Base-by-base conservation (phyloP, 2,329 filamentous ascomycete species). In the Raffaelea albimanens region DNA sequence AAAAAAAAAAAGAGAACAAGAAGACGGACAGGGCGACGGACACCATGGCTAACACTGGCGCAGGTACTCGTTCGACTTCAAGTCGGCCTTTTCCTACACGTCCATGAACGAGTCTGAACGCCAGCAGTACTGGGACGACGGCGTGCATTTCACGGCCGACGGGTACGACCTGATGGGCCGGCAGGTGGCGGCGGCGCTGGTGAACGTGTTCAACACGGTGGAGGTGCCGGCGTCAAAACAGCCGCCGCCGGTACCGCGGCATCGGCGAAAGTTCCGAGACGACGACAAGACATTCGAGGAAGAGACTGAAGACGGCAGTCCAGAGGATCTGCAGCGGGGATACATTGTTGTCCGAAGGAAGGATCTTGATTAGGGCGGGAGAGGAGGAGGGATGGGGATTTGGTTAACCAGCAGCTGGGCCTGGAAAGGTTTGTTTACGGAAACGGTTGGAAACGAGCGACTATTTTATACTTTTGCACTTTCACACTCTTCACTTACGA, bases 151-250 rank as follows among this genome's bases (percentile, higher is more conserved):
- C 10, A 75, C 72, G 0, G 60, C 66, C 0, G 68, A 65, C 7
- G 81, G 81, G 8, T 84, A 85, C 64, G 71, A 82, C 57, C 64
- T 76, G 55, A 77, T 85, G 67, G 81, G 80, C 2, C 66, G 70
- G 36, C 67, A 73, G 48, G 67, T 84, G 44, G 80, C 72, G 42
- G 67, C 72, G 21, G 68, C 64, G 25, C 60, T 84, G 10, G 63
- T 77, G 41, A 65, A 68, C 25, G 63, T 81, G 52, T 51, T 69
- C 47, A 62, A 61, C 59, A 5, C 56, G 55, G 41, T 58, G 53
- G 34, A 51, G 8, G 46, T 4, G 33, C 44, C 14, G 29, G 44
- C 16, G 29, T 38, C 4, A 45, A 45, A 1, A 45, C 44, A 1
- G 41, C 34, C 43, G 20, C 44, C 57, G 21, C 55, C 48, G 14